phyloP scores from a whole-genome alignment of 108 stramenopile genomes.

The Bacterosira constricta region DNA sequence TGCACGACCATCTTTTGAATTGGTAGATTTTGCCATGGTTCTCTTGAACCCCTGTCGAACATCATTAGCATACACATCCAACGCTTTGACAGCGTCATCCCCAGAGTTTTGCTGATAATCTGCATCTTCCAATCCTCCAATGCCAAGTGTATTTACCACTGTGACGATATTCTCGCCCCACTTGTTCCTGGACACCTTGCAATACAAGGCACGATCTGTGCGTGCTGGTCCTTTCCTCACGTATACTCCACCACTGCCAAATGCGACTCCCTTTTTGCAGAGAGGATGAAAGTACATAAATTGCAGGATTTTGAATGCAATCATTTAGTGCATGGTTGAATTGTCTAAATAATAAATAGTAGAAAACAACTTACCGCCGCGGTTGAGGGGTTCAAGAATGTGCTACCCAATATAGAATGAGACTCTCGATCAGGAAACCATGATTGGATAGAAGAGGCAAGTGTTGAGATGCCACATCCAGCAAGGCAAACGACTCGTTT shows the following conservation, averaged over 20 bases:
- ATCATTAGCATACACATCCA: conserved; percentile 63
- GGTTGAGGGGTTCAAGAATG: conserved; percentile 86
- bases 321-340: too few species aligned
- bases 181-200: conserved; percentile 61
- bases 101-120: conserved; percentile 55
- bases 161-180: conserved; percentile 58
- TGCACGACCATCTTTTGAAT: conserved; percentile 51
- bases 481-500: conserved; percentile 76
- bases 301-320: too few species aligned
- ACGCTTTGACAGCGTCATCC: conserved; percentile 48
- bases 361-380: conserved; percentile 57
- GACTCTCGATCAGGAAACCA: conserved; percentile 84
- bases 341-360: too few species aligned
- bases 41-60: conserved; percentile 54
- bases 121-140: conserved; percentile 68
- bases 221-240: conserved; percentile 82
- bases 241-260: conserved; percentile 85
- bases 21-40: conserved; percentile 60
- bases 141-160: conserved; percentile 80
- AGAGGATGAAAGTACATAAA: background rate
- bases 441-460: conserved; percentile 49
- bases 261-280: conserved; percentile 80
- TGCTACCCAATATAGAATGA: conserved; percentile 77
- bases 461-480: conserved; percentile 71
- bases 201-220: conserved; percentile 76